Evolutionary conservation across 1,139 yeast genomes (phyloP).

Genomic region (Saccharomycopsis hybrid): DNA sequence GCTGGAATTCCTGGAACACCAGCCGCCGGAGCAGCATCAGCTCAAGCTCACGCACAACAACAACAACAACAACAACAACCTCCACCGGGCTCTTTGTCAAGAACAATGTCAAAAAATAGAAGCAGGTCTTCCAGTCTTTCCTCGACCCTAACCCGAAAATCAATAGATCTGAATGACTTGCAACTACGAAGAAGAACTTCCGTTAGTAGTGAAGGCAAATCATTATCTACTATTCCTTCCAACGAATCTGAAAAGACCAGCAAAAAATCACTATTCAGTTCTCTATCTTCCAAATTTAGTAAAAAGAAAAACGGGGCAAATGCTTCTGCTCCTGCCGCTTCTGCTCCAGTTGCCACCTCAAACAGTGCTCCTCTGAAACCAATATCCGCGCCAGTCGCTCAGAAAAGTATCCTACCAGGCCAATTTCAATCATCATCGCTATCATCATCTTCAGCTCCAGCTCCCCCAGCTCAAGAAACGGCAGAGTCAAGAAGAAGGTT

Average conservation of each 20-base stretch:
- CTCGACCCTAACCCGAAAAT: constrained; percentile 14
- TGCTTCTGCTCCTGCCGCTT: constrained; percentile 21
- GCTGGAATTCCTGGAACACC: too few species aligned
- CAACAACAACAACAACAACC: neutral
- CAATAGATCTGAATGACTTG: constrained; percentile 9
- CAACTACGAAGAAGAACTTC: constrained; percentile 12
- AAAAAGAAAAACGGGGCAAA: constrained; percentile 28
- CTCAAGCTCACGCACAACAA: neutral
- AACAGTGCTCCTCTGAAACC: neutral
- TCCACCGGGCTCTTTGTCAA: neutral
- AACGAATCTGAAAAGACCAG: constrained; percentile 21
- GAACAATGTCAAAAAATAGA: constrained; percentile 6
- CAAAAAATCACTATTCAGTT: constrained; percentile 42
- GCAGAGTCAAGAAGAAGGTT: constrained; percentile 23
- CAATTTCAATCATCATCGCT: constrained; percentile 18
- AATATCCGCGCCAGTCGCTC: too few species aligned
- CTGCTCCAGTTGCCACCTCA: constrained; percentile 2
- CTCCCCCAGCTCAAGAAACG: constrained; percentile 11
- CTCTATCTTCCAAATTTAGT: constrained; percentile 47
- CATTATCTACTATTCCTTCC: constrained; percentile 10
- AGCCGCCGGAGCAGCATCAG: neutral
- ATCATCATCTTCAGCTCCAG: constrained; percentile 14
- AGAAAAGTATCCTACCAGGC: too few species aligned
- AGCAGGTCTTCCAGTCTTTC: constrained; percentile 17
- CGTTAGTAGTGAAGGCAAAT: constrained; percentile 7